Conservation (phyloP, 352 stramenopile species). For the Peronospora belbahrii region DNA sequence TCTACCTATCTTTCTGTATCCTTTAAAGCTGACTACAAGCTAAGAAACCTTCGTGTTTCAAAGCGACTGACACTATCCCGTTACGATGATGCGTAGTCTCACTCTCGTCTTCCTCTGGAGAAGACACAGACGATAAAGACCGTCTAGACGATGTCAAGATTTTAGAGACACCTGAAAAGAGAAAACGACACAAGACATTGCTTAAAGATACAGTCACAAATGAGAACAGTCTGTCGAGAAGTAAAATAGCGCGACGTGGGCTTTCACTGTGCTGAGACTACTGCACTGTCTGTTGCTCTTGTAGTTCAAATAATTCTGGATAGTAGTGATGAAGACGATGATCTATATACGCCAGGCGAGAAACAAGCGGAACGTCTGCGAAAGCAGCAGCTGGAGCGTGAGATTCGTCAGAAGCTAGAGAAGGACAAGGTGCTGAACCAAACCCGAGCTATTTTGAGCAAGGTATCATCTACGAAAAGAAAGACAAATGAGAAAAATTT, state of each 20-base stretch:
- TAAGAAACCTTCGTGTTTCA: background rate
- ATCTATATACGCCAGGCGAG: slow-evolving; percentile 37
- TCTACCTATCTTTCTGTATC: background rate
- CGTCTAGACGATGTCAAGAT: slow-evolving; percentile 18
- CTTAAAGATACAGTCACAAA: slow-evolving; percentile 8
- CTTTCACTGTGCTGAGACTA: background rate
- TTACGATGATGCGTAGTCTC: slow-evolving; percentile 22
- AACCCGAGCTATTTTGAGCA: slow-evolving; percentile 54
- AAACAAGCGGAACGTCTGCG: slow-evolving; percentile 26
- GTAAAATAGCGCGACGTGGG: slow-evolving; percentile 5
- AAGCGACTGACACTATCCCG: background rate
- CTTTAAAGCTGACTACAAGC: background rate
- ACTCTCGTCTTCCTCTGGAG: slow-evolving; percentile 37
- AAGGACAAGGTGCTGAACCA: slow-evolving; percentile 53
- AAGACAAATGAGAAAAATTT: slow-evolving; percentile 18
- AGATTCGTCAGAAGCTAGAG: slow-evolving; percentile 45
- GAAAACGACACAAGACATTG: slow-evolving; percentile 7
- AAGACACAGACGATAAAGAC: slow-evolving; percentile 18
- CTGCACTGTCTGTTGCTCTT: background rate
- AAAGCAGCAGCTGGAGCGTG: slow-evolving; percentile 36
- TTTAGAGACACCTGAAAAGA: slow-evolving; percentile 12
- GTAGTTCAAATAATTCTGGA: slow-evolving; percentile 7
- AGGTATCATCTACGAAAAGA: slow-evolving; percentile 14
- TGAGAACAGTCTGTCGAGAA: slow-evolving; percentile 13
- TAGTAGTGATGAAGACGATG: slow-evolving; percentile 32